Evolutionary conservation across 2,329 filamentous ascomycete species (phyloP).

Genomic region (Monosporascus sp.): DNA sequence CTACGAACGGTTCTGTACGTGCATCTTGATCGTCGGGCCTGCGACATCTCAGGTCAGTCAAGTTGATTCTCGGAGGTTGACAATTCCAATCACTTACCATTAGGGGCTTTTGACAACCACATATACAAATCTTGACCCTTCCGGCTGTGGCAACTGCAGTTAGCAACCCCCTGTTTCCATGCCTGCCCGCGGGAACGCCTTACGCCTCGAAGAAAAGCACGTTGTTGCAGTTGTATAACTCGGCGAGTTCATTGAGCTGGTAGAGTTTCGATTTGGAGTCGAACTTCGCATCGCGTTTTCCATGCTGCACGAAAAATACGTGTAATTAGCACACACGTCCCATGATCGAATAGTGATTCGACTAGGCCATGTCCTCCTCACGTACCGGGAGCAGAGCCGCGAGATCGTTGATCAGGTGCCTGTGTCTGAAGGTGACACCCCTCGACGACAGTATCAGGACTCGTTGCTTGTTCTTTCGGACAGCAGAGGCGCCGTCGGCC

Average conservation of each 20-base stretch:
- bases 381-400: slow-evolving; percentile 70
- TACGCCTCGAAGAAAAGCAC: slow-evolving; percentile 86
- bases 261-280: slow-evolving; percentile 89
- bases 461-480: slow-evolving; percentile 63
- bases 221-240: slow-evolving; percentile 90
- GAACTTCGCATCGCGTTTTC: slow-evolving; percentile 91
- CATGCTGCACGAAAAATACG: slow-evolving; percentile 43
- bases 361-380: not conserved
- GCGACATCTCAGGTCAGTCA: slow-evolving; percentile 36
- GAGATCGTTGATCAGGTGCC: slow-evolving; percentile 87
- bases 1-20: slow-evolving; percentile 61
- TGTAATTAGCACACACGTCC: not conserved
- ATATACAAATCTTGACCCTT: slow-evolving; percentile 94
- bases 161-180: not conserved
- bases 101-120: slow-evolving; percentile 88
- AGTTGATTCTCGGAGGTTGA: not conserved
- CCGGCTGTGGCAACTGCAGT: slow-evolving; percentile 31
- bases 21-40: slow-evolving; percentile 55
- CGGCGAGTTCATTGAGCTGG: slow-evolving; percentile 70
- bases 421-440: slow-evolving; percentile 88
- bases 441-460: slow-evolving; percentile 88
- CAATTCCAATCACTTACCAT: slow-evolving; percentile 34
- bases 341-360: not conserved
- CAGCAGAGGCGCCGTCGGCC: slow-evolving; percentile 42
- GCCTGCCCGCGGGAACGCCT: not conserved